Evolutionary conservation across 2,329 filamentous ascomycete species (phyloP), one percentile per base, ranked within the genome.

Genomic region (Talaromyces albobiverticillius): DNA sequence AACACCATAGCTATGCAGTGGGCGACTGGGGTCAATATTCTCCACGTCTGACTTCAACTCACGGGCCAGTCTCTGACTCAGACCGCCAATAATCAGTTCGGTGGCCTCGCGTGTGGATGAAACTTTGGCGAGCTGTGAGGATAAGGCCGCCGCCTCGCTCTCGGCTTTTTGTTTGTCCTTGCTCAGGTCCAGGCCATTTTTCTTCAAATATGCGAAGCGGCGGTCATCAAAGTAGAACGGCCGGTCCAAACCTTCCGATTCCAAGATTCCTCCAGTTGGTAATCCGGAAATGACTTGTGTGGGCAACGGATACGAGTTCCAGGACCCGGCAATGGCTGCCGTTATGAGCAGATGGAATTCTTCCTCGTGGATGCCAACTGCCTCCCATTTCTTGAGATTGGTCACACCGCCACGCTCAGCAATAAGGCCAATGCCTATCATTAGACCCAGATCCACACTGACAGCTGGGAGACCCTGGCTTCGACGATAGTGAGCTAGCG

Each of bases 361-460:
- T 31, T 22, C n/a, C 20, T 42, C 40, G 29, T 43, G 20, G 20
- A 43, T 42, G 2, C 40, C 38, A 8, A 38, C 40, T 16, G 49
- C 49, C 34, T 34, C 29, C 49, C 38, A 52, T 43, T 32, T 52
- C 25, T 18, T 32, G 14, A 38, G 25, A 43, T 25, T 46, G 6
- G 47, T 41, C 16, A 11, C 26, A 26, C 34, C 49, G 14, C 40
- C 49, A 16, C 38, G 20, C 43, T 43, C 40, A 7, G 49, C 40
- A 16, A 67, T 46, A 41, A 63, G 62, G 23, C 70, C 69, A 29
- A 69, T 58, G 29, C 62, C 63, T 3, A 59, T 42, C 25, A 71
- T 62, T 3, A 59, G 55, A 11, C 67, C 66, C 2, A 71, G 53
- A 47, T 69, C 64, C 18, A 72, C 58, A 2, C 59, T 58, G 22